Evolutionary conservation across 106 monocot genomes (phyloP).

Genomic region (Phalaenopsis equestris): DNA sequence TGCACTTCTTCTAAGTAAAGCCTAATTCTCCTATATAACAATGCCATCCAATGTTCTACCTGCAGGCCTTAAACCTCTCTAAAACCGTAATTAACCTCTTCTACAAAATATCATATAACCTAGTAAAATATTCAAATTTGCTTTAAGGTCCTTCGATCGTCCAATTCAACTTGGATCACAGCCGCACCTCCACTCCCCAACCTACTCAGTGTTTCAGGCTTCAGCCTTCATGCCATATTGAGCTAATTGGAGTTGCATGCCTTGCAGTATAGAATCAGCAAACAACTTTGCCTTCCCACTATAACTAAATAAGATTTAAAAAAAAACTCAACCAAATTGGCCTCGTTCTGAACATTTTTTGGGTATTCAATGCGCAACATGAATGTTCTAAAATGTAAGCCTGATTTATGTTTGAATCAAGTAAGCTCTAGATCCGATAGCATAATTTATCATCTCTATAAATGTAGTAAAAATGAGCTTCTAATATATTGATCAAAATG

Average conservation of each 20-base stretch:
- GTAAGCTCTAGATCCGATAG: not conserved
- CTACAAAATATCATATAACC: not conserved
- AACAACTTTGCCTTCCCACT: not conserved
- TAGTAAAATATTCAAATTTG: too few relatives aligned
- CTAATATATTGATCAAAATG: not conserved
- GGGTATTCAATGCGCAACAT: not conserved
- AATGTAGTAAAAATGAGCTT: not conserved
- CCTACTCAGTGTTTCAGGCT: not conserved
- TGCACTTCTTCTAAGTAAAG: not conserved
- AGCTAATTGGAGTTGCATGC: not conserved
- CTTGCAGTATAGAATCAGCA: not conserved
- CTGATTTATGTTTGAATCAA: not conserved
- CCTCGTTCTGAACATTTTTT: not conserved
- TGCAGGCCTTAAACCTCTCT: not conserved
- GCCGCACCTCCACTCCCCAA: not conserved
- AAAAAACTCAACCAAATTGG: not conserved
- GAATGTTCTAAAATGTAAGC: not conserved
- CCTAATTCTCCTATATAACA: not conserved
- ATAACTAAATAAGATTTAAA: not conserved
- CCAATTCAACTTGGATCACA: constrained; percentile 2
- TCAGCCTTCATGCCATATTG: not conserved
- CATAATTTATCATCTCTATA: not conserved
- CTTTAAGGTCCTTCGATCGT: not conserved
- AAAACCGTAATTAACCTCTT: not conserved
- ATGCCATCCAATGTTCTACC: not conserved